These are phyloP conservation scores for Begonia loranthoides DNA, from an alignment of 306 rosid species.

Conservation along the genomic window DNA sequence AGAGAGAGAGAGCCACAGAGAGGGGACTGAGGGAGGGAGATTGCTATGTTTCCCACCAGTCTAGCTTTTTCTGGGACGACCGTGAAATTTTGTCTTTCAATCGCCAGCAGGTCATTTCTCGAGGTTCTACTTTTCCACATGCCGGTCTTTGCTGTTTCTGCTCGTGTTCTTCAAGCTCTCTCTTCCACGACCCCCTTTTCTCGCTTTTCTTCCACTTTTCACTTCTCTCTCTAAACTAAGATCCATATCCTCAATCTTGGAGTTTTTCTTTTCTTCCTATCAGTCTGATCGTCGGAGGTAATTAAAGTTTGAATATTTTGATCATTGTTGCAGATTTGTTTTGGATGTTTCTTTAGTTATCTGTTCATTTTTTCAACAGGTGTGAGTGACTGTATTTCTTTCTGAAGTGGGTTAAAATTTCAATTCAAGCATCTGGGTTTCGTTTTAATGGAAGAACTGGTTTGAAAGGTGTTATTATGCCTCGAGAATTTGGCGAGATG, in stretches of 20 bases:
- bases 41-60: conserved; percentile 61
- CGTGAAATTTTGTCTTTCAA: conserved; percentile 33
- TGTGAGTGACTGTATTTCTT: conserved; percentile 16
- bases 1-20: too few relatives aligned
- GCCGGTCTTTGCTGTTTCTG: conserved; percentile 40
- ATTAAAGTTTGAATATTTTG: conserved; percentile 4
- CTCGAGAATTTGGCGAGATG: conserved; percentile 27
- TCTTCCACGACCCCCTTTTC: conserved; percentile 2
- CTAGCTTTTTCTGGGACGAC: conserved; percentile 31
- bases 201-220: conserved; percentile 6
- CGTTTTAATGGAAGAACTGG: conserved; percentile 14
- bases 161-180: conserved; percentile 17
- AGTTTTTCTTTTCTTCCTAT: conserved; percentile 5
- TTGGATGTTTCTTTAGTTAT: not conserved
- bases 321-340: conserved; percentile 5
- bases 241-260: conserved; percentile 30
- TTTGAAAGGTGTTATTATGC: conserved; percentile 30
- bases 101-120: conserved; percentile 61
- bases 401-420: conserved; percentile 15
- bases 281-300: conserved; percentile 23
- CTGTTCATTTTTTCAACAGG: conserved; percentile 2
- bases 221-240: conserved; percentile 18
- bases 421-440: conserved; percentile 37
- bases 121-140: conserved; percentile 80
- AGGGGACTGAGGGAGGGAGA: conserved; percentile 17